phyloP scores from a whole-genome alignment of 2,329 filamentous ascomycete genomes.

The Alternaria hordeiaustralica region DNA sequence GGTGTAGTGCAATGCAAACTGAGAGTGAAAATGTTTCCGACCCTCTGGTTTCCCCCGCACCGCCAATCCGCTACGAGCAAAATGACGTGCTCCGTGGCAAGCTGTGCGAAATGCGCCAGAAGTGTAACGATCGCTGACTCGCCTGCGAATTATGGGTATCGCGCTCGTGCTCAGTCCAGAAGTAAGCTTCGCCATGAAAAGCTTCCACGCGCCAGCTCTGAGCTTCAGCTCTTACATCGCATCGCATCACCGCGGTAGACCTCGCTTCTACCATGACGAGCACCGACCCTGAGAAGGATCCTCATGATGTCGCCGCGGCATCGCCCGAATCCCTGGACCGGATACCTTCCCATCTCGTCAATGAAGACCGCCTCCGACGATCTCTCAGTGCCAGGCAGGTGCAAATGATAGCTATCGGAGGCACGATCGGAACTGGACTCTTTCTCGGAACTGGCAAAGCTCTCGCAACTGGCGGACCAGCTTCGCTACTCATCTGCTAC shows the following conservation, averaged over 20 bases:
- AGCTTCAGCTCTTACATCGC: conserved; percentile 3
- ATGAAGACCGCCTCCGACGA: conserved; percentile 34
- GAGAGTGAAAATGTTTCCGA: not conserved
- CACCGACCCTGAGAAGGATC: conserved; percentile 22
- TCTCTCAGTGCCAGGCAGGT: conserved; percentile 56
- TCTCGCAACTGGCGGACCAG: conserved; percentile 55
- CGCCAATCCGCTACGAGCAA: conserved; percentile 24
- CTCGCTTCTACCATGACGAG: conserved; percentile 10
- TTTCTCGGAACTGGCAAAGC: conserved; percentile 65
- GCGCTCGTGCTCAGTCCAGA: not conserved
- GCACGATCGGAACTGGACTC: conserved; percentile 66
- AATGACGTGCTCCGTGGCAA: conserved; percentile 32
- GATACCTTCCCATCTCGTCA: conserved; percentile 19
- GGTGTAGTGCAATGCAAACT: not conserved
- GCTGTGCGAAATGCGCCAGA: conserved; percentile 5
- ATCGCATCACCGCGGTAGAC: not conserved
- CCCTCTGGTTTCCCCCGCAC: not conserved
- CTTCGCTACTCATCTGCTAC: conserved; percentile 46
- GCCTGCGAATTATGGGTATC: conserved; percentile 10
- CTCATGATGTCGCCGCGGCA: conserved; percentile 13
- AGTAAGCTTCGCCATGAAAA: conserved; percentile 30
- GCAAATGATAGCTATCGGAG: conserved; percentile 68
- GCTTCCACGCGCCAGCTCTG: conserved; percentile 18
- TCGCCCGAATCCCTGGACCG: conserved; percentile 19
- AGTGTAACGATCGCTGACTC: conserved; percentile 1